These are phyloP conservation scores for Rehmannia glutinosa DNA, from an alignment of 257 asterid genomes.

Conservation along the genomic window DNA sequence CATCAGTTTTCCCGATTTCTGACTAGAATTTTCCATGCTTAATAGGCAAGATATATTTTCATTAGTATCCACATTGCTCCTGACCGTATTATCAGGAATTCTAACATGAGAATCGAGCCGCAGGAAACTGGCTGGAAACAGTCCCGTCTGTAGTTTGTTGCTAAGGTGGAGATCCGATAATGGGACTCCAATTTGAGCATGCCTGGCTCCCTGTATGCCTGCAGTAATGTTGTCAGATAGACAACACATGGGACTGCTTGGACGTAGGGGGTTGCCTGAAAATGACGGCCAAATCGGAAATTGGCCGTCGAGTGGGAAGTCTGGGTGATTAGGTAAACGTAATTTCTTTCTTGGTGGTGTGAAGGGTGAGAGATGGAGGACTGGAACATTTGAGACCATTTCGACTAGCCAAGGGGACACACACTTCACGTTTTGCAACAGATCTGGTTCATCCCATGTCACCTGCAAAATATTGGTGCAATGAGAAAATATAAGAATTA, in stretches of 20 bases:
- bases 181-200: slow-evolving; percentile 85
- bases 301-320: slow-evolving; percentile 61
- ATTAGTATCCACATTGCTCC: slow-evolving; percentile 28
- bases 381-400: slow-evolving; percentile 69
- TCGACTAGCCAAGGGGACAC: slow-evolving; percentile 98
- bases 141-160: slow-evolving; percentile 76
- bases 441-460: slow-evolving; percentile 94
- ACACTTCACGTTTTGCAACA: slow-evolving; percentile 74
- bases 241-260: slow-evolving; percentile 64
- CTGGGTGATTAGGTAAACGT: slow-evolving; percentile 53
- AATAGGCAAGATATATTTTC: slow-evolving; percentile 72
- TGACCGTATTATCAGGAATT: slow-evolving; percentile 26
- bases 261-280: slow-evolving; percentile 73
- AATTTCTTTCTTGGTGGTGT: slow-evolving; percentile 72
- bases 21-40: slow-evolving; percentile 59
- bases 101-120: slow-evolving; percentile 42
- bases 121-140: slow-evolving; percentile 48
- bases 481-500: background rate
- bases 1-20: slow-evolving; percentile 37
- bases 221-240: slow-evolving; percentile 69
- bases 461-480: slow-evolving; percentile 43
- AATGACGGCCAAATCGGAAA: slow-evolving; percentile 72
- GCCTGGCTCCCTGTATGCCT: slow-evolving; percentile 99
- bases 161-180: slow-evolving; percentile 67
- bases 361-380: slow-evolving; percentile 65